A percentile compares a stretch with the other conserved stretches of the same genome.
Conservation (phyloP, 2,329 filamentous ascomycete genomes). For the Phialophora macrospora region DNA sequence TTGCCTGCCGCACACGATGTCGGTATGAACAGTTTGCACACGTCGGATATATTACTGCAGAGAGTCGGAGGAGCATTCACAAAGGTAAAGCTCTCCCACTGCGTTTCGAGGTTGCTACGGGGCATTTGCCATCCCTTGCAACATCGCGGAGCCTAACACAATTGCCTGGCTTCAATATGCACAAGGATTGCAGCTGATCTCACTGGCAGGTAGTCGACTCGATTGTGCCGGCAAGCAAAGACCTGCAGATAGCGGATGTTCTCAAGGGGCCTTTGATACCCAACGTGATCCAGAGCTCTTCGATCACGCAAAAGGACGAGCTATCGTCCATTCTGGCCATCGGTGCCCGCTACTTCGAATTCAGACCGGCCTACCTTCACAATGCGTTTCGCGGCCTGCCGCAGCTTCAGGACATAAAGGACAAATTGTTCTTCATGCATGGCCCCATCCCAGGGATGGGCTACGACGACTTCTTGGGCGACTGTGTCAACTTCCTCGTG, state of each 20-base stretch:
- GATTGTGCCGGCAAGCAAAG: not conserved
- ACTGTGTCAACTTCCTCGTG: not conserved
- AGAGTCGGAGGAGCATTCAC: not conserved
- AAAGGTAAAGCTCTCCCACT: not conserved
- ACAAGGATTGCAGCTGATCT: not conserved
- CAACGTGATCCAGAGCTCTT: conserved; percentile 9
- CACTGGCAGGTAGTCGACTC: not conserved
- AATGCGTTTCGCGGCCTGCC: not conserved
- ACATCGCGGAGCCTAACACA: too few species aligned
- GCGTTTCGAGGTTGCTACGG: not conserved
- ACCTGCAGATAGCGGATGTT: not conserved
- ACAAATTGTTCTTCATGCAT: conserved; percentile 7
- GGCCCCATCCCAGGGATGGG: not conserved
- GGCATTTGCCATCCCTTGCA: too few species aligned
- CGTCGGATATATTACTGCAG: not conserved
- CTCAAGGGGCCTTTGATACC: conserved; percentile 3
- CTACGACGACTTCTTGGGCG: not conserved
- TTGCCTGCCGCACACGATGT: conserved; percentile 1
- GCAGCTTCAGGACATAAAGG: conserved; percentile 5
- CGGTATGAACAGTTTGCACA: conserved; percentile 6
- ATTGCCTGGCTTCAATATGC: too few species aligned
- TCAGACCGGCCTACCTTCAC: not conserved
- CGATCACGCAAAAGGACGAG: conserved; percentile 6
- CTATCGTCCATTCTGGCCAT: not conserved
- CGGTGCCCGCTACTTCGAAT: conserved; percentile 2